Percentiles rank a stretch among this genome's conserved stretches.
phyloP scores from a whole-genome alignment of 345 rosid genomes.

The thale cress (Arabidopsis thaliana) region DNA sequence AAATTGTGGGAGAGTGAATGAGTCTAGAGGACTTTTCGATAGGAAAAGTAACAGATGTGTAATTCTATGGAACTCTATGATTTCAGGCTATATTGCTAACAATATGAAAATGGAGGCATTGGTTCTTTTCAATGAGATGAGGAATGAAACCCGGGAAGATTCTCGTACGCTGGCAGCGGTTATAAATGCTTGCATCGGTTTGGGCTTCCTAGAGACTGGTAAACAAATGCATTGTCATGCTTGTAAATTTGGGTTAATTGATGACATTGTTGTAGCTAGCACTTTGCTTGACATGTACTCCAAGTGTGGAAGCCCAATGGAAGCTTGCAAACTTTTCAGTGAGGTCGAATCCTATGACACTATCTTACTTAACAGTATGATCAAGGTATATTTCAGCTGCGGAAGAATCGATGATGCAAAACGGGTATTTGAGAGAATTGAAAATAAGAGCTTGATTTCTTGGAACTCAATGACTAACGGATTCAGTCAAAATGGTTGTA shows the following conservation, averaged over 20 bases:
- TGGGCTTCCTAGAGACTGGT: constrained; percentile 48
- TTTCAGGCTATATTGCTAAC: constrained; percentile 71
- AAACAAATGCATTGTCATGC: constrained; percentile 75
- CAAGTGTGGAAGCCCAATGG: constrained; percentile 59
- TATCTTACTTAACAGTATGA: constrained; percentile 77
- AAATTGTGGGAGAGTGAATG: constrained; percentile 57
- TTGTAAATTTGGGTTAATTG: constrained; percentile 55
- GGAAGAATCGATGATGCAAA: constrained; percentile 82
- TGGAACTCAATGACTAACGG: constrained; percentile 91
- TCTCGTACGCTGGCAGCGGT: constrained; percentile 59
- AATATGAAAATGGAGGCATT: constrained; percentile 64
- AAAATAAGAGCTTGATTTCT: constrained; percentile 69
- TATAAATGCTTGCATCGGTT: constrained; percentile 61
- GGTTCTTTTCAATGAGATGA: constrained; percentile 63
- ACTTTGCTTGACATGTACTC: constrained; percentile 79
- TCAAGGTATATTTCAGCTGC: constrained; percentile 68
- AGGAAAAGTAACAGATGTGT: constrained; percentile 49
- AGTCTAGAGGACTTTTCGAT: constrained; percentile 61
- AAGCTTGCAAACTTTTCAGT: constrained; percentile 70
- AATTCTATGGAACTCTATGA: constrained; percentile 80
- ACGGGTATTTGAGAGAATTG: constrained; percentile 57
- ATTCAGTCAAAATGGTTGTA: constrained; percentile 73
- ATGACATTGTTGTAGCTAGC: constrained; percentile 63
- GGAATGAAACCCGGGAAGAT: constrained; percentile 51
- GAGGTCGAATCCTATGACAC: constrained; percentile 71